Evolutionary conservation across 768 basidiomycete species (phyloP).

Genomic region (Podaxis sp.): DNA sequence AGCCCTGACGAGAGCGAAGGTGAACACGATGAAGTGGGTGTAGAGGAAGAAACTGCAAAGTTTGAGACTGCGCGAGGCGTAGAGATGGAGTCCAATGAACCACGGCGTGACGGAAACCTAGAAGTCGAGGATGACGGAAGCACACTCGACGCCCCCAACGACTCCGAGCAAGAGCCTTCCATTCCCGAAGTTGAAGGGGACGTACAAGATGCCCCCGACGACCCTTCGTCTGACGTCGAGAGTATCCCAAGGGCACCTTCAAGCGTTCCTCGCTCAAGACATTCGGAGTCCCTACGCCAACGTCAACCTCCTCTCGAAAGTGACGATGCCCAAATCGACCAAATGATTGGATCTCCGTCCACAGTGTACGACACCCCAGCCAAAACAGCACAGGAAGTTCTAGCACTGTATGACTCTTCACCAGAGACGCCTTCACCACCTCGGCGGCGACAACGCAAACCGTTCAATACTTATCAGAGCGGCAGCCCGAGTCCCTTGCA

Average conservation of each 20-base stretch:
- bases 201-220: constrained; percentile 21
- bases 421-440: not conserved
- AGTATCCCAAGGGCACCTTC: constrained; percentile 6
- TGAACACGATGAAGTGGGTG: not conserved
- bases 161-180: constrained; percentile 14
- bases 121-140: not conserved
- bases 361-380: not conserved
- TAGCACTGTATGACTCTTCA: not conserved
- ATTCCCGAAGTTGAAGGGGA: constrained; percentile 27
- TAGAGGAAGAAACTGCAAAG: not conserved
- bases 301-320: constrained; percentile 12
- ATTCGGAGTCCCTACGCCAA: not conserved
- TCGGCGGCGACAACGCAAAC: not conserved
- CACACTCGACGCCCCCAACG: not conserved
- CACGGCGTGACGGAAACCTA: not conserved
- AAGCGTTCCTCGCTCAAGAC: not conserved
- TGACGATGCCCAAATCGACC: constrained; percentile 1
- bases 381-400: constrained; percentile 1
- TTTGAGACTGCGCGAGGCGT: constrained; percentile 6
- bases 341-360: constrained; percentile 6
- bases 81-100: not conserved
- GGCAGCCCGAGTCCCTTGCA: constrained; percentile 1
- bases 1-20: not conserved
- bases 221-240: constrained; percentile 23
- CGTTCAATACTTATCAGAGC: not conserved